Evolutionary conservation across 768 basidiomycete species (phyloP), one percentile per base, ranked within the genome.

Genomic region (Tylopilus subfusipes): DNA sequence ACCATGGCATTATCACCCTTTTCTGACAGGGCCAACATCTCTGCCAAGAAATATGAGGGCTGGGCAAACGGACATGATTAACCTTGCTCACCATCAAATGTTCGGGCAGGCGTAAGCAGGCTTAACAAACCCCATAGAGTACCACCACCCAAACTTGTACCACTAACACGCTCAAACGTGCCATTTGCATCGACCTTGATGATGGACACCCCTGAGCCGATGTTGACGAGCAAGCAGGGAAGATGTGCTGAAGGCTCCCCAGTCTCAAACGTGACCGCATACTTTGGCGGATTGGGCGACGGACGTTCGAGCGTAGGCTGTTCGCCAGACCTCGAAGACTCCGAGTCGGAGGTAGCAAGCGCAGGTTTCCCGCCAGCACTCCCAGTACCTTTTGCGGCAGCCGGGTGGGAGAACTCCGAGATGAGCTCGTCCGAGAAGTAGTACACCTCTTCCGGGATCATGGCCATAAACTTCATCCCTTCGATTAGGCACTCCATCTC

Each of bases 401-500:
- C 58, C 13, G 74, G 66, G 57, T 78, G 78, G 13, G 78, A 77
- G 49, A 78, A 71, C 47, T 75, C 79, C 67, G 90, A 88, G 52
- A 98, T 95, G 63, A 98, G 84, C 73, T 98, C 90, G 72, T 99
- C 96, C 50, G 94, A 97, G 75, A 98, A 98, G 79, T 87, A 98
- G 75, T 98, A 99, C 27, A 92, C 96, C 74, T 99, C 97, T 73
- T 93, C 86, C 31, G 96, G 96, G 56, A 99, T 95, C 69, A 90
- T 85, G 33, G 89, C 88, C 70, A 98, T 88, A 74, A 99, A 99
- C 72, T 92, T 90, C 68, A 99, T 78, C 27, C 97, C 97, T 63
- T 93, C 88, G 61, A 98, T 98, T 67, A 98, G 73, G 65, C 97
- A 98, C 74, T 93, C 96, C 97, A 99, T 98, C 80, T 99, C 97